Evolutionary conservation across 208 protist genomes (phyloP).

Genomic region (Phytomonas francai): DNA sequence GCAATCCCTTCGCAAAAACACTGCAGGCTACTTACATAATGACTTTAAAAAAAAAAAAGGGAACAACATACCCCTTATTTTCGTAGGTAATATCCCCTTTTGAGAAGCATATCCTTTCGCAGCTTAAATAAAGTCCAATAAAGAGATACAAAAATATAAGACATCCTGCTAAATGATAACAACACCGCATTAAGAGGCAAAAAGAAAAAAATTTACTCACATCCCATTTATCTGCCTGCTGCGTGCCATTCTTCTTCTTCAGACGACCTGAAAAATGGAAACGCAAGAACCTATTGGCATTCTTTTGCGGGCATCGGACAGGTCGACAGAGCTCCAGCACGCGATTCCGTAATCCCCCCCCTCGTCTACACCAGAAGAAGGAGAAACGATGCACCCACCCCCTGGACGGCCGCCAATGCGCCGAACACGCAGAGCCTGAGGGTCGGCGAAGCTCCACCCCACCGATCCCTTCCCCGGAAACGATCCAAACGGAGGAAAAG

Average conservation of each 20-base stretch:
- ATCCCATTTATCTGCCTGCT: neutral
- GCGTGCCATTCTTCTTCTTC: neutral
- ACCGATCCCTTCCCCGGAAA: too few relatives aligned
- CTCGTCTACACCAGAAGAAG: too few relatives aligned
- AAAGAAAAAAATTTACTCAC: neutral
- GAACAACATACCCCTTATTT: neutral
- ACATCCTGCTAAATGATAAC: neutral
- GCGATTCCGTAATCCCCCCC: neutral
- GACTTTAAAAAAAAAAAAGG: constrained; percentile 2
- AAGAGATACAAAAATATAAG: constrained; percentile 3
- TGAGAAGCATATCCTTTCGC: neutral
- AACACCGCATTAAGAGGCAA: constrained; percentile 5
- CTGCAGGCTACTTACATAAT: neutral
- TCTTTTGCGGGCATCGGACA: neutral
- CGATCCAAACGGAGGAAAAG: neutral
- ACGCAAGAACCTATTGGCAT: neutral
- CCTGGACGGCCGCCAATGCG: too few relatives aligned
- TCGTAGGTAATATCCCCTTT: neutral
- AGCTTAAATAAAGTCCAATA: neutral
- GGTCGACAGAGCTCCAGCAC: neutral
- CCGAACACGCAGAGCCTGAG: too few relatives aligned
- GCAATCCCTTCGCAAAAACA: neutral
- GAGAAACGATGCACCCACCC: neutral
- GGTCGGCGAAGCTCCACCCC: too few relatives aligned
- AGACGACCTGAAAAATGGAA: neutral